A percentile compares a stretch with the other conserved stretches of the same genome.
Evolutionary conservation across 2,329 filamentous ascomycete species (phyloP).

Genomic region (Periglandula ipomoeae): DNA sequence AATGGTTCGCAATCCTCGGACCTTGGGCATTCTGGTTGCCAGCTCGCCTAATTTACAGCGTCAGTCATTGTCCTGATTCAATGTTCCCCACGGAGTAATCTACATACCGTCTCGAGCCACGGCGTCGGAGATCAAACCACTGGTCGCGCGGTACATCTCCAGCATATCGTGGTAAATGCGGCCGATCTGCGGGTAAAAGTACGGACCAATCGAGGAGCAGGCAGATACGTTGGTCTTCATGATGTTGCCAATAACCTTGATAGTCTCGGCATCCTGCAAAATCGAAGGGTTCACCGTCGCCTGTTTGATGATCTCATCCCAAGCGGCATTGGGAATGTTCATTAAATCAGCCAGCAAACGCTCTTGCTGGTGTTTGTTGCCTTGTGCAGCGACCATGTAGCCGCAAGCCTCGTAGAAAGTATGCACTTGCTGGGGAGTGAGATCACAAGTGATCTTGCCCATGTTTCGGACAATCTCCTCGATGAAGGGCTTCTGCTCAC

Average conservation of each 20-base stretch:
- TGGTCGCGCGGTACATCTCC: constrained; percentile 98
- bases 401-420: constrained; percentile 99
- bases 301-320: constrained; percentile 87
- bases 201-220: constrained; percentile 89
- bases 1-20: constrained; percentile 89
- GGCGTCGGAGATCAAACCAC: constrained; percentile 86
- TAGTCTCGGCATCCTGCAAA: constrained; percentile 85
- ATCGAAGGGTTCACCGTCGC: constrained; percentile 79
- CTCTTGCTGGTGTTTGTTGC: constrained; percentile 90
- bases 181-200: constrained; percentile 97
- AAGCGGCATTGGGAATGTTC: constrained; percentile 85
- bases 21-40: constrained; percentile 94
- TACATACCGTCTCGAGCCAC: constrained; percentile 71
- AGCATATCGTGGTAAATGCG: constrained; percentile 98
- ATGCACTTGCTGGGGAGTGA: constrained; percentile 94
- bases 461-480: constrained; percentile 96
- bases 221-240: constrained; percentile 99
- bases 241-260: constrained; percentile 98
- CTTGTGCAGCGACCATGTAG: constrained; percentile 98
- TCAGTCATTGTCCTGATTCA: not conserved
- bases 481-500: constrained; percentile 92
- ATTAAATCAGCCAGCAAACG: constrained; percentile 85
- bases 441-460: constrained; percentile 88
- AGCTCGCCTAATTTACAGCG: constrained; percentile 59
- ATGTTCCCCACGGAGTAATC: constrained; percentile 20